These are phyloP conservation scores for Curvularia eragrostidis DNA, from an alignment of 2,329 filamentous ascomycete species.

Conservation along the genomic window DNA sequence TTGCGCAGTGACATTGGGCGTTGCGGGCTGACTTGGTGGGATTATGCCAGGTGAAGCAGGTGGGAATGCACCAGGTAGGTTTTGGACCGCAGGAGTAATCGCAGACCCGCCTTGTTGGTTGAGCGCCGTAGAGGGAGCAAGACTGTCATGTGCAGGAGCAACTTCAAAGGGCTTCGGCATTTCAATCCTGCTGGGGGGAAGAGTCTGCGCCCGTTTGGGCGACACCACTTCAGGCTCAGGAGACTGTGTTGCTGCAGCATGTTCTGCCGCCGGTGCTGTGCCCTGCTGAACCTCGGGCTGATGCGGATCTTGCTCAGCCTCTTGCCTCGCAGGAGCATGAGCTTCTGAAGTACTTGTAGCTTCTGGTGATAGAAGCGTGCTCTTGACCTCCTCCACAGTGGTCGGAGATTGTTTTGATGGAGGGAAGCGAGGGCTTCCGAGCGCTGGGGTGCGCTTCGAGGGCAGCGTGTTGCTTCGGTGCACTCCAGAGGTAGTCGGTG, in stretches of 20 bases:
- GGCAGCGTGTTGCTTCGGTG: slow-evolving; percentile 90
- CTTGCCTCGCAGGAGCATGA: slow-evolving; percentile 17
- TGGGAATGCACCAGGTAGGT: slow-evolving; percentile 67
- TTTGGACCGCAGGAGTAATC: slow-evolving; percentile 36
- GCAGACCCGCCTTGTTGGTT: slow-evolving; percentile 30
- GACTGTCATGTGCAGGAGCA: neutral
- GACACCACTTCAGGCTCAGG: slow-evolving; percentile 15
- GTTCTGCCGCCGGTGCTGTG: slow-evolving; percentile 12
- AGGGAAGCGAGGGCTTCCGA: slow-evolving; percentile 53
- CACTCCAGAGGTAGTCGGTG: slow-evolving; percentile 61
- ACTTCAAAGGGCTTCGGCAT: slow-evolving; percentile 29
- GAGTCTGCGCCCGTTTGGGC: slow-evolving; percentile 29
- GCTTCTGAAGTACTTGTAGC: slow-evolving; percentile 20
- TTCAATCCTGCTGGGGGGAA: slow-evolving; percentile 35
- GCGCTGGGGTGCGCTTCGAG: slow-evolving; percentile 81
- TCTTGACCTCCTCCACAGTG: slow-evolving; percentile 40
- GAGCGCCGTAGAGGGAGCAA: slow-evolving; percentile 8
- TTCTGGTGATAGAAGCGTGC: slow-evolving; percentile 28
- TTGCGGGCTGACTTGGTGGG: slow-evolving; percentile 50
- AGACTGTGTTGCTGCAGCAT: slow-evolving; percentile 15
- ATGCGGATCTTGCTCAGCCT: slow-evolving; percentile 10
- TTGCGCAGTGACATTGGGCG: slow-evolving; percentile 36
- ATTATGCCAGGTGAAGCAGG: slow-evolving; percentile 56
- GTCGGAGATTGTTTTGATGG: slow-evolving; percentile 58
- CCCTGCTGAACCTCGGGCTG: slow-evolving; percentile 6